Percentiles rank a stretch among this genome's conserved stretches.
Evolutionary conservation across 768 basidiomycete genomes (phyloP).

Genomic region (Pisolithus albus): DNA sequence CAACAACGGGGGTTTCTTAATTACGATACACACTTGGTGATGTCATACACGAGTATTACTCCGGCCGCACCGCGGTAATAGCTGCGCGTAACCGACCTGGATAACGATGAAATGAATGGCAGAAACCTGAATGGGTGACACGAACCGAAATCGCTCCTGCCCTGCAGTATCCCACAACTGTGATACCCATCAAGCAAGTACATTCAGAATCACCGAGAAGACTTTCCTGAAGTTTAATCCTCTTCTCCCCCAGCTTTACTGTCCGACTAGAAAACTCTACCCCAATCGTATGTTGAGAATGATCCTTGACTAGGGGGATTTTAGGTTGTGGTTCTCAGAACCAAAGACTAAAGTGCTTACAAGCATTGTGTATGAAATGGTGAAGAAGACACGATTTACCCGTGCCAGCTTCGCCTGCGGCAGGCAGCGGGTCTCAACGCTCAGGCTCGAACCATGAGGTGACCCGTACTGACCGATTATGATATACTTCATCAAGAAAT

Average conservation of each 20-base stretch:
- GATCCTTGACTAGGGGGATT: conserved; percentile 75
- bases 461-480: conserved; percentile 64
- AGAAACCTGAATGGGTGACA: conserved; percentile 6
- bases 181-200: background rate
- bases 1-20: background rate
- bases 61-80: conserved; percentile 95
- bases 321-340: conserved; percentile 6
- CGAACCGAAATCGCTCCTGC: conserved; percentile 86
- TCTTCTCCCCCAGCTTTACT: conserved; percentile 87
- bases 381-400: conserved; percentile 97
- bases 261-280: conserved; percentile 97
- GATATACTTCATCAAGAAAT: conserved; percentile 99
- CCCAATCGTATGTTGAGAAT: conserved; percentile 97
- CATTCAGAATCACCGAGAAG: background rate
- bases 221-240: conserved; percentile 88
- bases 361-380: conserved; percentile 93
- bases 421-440: conserved; percentile 1
- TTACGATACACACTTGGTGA: conserved; percentile 58
- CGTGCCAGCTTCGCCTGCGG: conserved; percentile 86
- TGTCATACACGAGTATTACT: conserved; percentile 89
- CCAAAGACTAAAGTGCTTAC: conserved; percentile 43
- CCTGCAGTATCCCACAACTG: conserved; percentile 98
- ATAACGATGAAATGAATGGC: conserved; percentile 13
- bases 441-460: conserved; percentile 1
- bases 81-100: conserved; percentile 84